These are phyloP conservation scores for Calonectria pteridis DNA, from an alignment of 2,329 filamentous ascomycete species.

Conservation along the genomic window DNA sequence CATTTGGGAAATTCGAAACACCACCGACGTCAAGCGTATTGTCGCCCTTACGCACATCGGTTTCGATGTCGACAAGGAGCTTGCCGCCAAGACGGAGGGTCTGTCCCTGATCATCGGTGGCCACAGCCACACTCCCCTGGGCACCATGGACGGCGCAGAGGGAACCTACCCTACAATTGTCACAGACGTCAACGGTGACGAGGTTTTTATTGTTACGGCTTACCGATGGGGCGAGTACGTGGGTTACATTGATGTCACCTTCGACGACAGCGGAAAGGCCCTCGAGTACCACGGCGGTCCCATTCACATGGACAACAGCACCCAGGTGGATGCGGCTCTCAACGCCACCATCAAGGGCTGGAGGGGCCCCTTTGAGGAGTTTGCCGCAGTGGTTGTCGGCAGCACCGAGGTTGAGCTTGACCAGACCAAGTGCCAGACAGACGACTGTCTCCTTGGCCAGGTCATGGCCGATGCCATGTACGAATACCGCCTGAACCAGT, in stretches of 20 bases:
- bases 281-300: conserved; percentile 73
- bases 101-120: conserved; percentile 78
- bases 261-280: conserved; percentile 70
- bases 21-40: conserved; percentile 73
- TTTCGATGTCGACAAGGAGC: conserved; percentile 72
- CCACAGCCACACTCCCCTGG: conserved; percentile 71
- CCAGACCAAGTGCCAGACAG: conserved; percentile 67
- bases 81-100: conserved; percentile 70
- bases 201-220: conserved; percentile 76
- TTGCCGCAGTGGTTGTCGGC: conserved; percentile 69
- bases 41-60: conserved; percentile 77
- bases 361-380: conserved; percentile 72
- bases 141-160: conserved; percentile 67
- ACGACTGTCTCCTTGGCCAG: conserved; percentile 70
- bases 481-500: conserved; percentile 66
- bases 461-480: conserved; percentile 72
- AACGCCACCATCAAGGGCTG: conserved; percentile 70
- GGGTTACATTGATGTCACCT: conserved; percentile 76
- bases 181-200: conserved; percentile 70
- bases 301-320: conserved; percentile 73
- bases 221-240: conserved; percentile 78
- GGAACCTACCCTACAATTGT: conserved; percentile 75
- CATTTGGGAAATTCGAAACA: conserved; percentile 71
- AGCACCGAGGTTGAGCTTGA: conserved; percentile 67
- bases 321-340: conserved; percentile 66